Percentiles rank a stretch among this genome's conserved stretches.
Conservation (phyloP, 2,329 filamentous ascomycete species). For the Bipolaris zeicola region DNA sequence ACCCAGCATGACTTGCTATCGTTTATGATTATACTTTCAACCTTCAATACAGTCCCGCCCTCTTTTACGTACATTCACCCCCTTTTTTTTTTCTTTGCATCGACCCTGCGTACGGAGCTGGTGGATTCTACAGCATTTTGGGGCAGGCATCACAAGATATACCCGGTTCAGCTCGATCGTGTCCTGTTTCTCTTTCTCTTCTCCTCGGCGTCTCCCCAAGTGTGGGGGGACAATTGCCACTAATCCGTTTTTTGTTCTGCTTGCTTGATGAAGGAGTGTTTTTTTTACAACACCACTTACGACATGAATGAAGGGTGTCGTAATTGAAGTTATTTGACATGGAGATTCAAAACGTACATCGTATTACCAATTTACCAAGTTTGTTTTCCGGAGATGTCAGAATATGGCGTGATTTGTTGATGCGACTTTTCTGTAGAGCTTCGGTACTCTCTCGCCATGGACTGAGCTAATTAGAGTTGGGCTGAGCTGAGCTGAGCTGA, state of each 20-base stretch:
- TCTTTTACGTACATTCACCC: neutral
- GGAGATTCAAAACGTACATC: neutral
- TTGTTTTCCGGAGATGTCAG: neutral
- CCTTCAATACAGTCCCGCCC: neutral
- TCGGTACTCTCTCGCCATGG: neutral
- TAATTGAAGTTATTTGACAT: neutral
- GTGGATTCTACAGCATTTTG: constrained; percentile 12
- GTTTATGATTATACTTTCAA: constrained; percentile 11
- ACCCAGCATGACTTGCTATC: constrained; percentile 1
- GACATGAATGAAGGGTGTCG: constrained; percentile 2
- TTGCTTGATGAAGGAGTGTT: constrained; percentile 1
- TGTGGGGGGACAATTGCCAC: neutral
- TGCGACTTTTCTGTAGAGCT: neutral
- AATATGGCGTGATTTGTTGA: neutral
- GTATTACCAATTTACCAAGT: neutral
- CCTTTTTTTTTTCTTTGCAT: constrained; percentile 3
- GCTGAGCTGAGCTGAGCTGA: no score
- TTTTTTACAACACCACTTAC: neutral
- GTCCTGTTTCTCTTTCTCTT: constrained; percentile 6
- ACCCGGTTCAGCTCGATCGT: constrained; percentile 16
- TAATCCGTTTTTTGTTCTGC: constrained; percentile 4
- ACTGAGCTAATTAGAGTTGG: no score
- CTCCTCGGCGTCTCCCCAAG: neutral
- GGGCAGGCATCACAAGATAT: constrained; percentile 17
- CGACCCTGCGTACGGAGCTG: constrained; percentile 11